Conservation (phyloP, 2,329 filamentous ascomycete species). For the Pseudogymnoascus sp. region DNA sequence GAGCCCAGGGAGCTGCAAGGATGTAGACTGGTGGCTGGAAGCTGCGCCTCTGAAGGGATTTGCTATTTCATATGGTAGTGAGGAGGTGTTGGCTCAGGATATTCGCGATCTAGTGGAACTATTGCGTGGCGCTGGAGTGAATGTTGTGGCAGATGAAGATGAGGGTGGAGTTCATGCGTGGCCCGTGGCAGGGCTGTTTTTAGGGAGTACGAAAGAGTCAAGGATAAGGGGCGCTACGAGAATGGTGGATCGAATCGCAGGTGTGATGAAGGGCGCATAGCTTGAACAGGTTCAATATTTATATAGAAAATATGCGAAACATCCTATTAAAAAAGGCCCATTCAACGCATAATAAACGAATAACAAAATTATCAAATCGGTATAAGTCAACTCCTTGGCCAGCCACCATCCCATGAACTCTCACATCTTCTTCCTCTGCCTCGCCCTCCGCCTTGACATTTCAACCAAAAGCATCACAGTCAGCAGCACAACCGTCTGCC, state of each 20-base stretch:
- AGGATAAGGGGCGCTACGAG: slow-evolving; percentile 45
- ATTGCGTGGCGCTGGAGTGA: slow-evolving; percentile 45
- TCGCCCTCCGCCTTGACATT: not conserved
- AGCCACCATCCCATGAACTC: not conserved
- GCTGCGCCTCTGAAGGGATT: slow-evolving; percentile 62
- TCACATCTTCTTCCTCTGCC: not conserved
- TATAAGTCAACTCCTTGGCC: not conserved
- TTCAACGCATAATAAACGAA: not conserved
- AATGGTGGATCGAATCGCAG: slow-evolving; percentile 29
- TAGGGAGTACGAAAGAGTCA: slow-evolving; percentile 40
- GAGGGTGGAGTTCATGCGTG: slow-evolving; percentile 69
- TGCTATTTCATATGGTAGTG: slow-evolving; percentile 63
- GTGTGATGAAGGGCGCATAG: not conserved
- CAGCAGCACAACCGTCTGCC: not conserved
- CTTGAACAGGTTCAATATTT: not conserved
- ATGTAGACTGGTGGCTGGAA: slow-evolving; percentile 57
- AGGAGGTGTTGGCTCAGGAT: slow-evolving; percentile 71
- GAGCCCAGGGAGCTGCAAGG: slow-evolving; percentile 66
- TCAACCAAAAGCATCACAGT: not conserved
- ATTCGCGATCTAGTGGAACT: slow-evolving; percentile 53
- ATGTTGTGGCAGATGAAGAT: slow-evolving; percentile 51
- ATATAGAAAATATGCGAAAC: not conserved
- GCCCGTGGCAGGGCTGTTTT: slow-evolving; percentile 62
- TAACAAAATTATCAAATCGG: slow-evolving; percentile 19
- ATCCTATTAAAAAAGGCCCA: not conserved